phyloP scores from a whole-genome alignment of 345 rosid species.

The Populus alba region DNA sequence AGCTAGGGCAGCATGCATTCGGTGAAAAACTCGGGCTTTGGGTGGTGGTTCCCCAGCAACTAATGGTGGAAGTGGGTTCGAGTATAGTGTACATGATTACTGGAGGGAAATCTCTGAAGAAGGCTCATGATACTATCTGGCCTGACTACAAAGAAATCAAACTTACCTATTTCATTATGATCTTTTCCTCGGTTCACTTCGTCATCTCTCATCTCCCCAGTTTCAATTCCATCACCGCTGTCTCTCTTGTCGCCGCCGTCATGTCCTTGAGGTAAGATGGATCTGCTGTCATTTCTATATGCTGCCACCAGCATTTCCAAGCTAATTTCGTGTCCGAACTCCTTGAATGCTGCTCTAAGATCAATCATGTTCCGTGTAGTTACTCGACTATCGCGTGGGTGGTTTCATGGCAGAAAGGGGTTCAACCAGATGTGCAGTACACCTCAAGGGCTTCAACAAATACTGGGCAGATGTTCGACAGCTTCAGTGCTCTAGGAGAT shows the following conservation, averaged over 20 bases:
- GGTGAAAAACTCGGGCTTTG: constrained; percentile 70
- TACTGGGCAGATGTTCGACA: constrained; percentile 35
- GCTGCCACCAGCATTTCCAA: constrained; percentile 7
- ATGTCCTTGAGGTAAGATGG: constrained; percentile 48
- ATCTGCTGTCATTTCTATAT: too few species aligned
- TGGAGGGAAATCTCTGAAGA: constrained; percentile 60
- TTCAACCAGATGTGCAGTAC: constrained; percentile 38
- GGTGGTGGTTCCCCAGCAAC: constrained; percentile 67
- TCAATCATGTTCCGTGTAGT: constrained; percentile 13
- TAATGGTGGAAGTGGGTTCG: constrained; percentile 61
- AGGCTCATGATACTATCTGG: constrained; percentile 42
- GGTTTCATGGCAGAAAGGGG: constrained; percentile 44
- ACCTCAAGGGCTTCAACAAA: constrained; percentile 30
- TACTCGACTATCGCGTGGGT: constrained; percentile 68
- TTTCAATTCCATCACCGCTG: constrained; percentile 54
- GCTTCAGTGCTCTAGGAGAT: constrained; percentile 55
- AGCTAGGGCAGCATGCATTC: constrained; percentile 66
- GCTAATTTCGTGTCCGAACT: background rate
- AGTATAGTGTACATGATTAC: constrained; percentile 64
- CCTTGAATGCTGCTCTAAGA: background rate
- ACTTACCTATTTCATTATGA: constrained; percentile 57
- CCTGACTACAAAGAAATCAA: constrained; percentile 42
- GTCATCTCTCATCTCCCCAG: constrained; percentile 61
- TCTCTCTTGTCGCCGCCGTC: constrained; percentile 62
- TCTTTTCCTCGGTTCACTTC: constrained; percentile 53